Evolutionary conservation across 768 basidiomycete genomes (phyloP).

Genomic region (Pulveroboletus sp.): DNA sequence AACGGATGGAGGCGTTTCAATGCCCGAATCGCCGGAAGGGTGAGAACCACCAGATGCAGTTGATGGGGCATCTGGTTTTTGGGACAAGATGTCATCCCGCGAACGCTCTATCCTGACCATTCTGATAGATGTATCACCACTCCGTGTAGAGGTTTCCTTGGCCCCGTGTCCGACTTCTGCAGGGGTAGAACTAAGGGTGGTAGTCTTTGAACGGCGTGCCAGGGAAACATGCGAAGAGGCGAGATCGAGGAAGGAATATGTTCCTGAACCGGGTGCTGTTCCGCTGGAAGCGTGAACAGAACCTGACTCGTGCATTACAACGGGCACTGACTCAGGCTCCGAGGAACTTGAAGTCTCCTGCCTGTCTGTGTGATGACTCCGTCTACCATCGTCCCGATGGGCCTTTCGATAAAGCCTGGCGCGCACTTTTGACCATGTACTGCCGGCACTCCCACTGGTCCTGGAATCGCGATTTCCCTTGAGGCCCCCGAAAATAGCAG

Average conservation of each 20-base stretch:
- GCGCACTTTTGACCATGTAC: conserved; percentile 32
- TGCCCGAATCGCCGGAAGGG: conserved; percentile 24
- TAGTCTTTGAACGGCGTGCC: conserved; percentile 23
- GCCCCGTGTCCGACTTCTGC: conserved; percentile 25
- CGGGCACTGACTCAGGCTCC: conserved; percentile 30
- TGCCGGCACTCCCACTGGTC: conserved; percentile 22
- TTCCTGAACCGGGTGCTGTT: conserved; percentile 25
- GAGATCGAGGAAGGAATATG: conserved; percentile 33
- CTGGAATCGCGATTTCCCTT: conserved; percentile 18
- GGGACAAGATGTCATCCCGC: conserved; percentile 8
- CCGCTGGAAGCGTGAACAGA: conserved; percentile 18
- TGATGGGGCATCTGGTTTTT: conserved; percentile 33
- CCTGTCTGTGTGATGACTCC: conserved; percentile 13
- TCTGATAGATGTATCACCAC: conserved; percentile 17
- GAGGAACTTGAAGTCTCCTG: conserved; percentile 23
- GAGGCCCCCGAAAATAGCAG: conserved; percentile 22
- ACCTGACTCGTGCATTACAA: conserved; percentile 26
- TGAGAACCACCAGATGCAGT: conserved; percentile 29
- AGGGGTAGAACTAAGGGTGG: conserved; percentile 25
- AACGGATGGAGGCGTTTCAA: conserved; percentile 15
- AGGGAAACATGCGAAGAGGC: conserved; percentile 26
- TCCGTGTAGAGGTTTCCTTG: conserved; percentile 10
- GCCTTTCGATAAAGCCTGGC: conserved; percentile 29
- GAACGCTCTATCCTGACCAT: conserved; percentile 19
- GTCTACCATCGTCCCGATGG: conserved; percentile 29